Base-by-base conservation (phyloP, 768 basidiomycete genomes). In the Tremella yokohamensis region DNA sequence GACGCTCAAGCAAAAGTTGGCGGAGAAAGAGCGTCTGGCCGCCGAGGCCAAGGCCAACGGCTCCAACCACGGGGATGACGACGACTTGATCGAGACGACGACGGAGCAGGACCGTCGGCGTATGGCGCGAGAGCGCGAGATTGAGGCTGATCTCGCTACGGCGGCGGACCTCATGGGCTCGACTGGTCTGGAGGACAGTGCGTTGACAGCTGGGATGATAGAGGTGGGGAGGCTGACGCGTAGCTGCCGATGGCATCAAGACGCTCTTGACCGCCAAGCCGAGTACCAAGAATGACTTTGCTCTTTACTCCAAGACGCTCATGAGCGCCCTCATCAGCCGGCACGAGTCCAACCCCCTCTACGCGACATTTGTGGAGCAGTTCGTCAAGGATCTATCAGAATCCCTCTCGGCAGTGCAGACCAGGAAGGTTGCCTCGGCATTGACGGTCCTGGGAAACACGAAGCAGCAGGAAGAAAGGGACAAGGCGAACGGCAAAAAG, bases 361-460 rank as follows among this genome's bases (percentile, higher is more conserved):
- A 90, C 73, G 73, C 86, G 3, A 65, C 82, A 0, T 97, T 99
- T 66, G 82, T 91, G 56, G 92, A 97, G 69, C 83, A 89, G 63
- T 85, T 92, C 63, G 84, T 84, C 16, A 85, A 86, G 47, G 85
- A 85, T 51, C 78, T 96, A 15, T 85, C 87, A 0, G 77, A 80
- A 58, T 84, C 90, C 4, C 81, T 98, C 54, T 88, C 86, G 68
- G 91, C 97, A 61, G 85, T 91, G 52, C 94, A 99, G 66, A 86
- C 91, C 24, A 83, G 92, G 61, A 97, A 97, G 74, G 89, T 84
- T 0, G 89, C 90, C 0, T 87, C 85, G 50, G 85, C 81, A 2
- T 79, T 99, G 54, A 90, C 89, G 15, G 86, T 88, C 2, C 81
- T 98, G 6, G 88, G 91, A 50, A 97, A 94, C 70, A 90, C 93